A percentile compares a stretch with the other conserved stretches of the same genome.
Conservation (phyloP, 768 basidiomycete genomes). For the Terana coerulea region DNA sequence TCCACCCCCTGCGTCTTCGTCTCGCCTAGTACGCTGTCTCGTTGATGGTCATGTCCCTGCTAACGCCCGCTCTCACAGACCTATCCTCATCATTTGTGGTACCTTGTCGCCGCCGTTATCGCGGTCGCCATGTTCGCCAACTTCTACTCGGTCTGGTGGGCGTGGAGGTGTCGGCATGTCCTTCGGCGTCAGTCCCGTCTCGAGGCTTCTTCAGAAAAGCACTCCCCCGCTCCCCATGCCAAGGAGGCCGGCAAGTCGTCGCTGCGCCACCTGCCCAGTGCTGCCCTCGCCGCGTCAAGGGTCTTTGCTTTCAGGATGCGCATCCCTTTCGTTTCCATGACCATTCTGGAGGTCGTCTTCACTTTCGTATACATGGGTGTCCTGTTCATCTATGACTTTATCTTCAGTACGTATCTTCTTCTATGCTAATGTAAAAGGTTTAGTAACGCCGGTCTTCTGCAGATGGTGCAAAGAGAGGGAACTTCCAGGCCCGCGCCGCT, state of each 20-base stretch:
- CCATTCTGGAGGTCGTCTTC: slow-evolving; percentile 26
- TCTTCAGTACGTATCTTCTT: slow-evolving; percentile 21
- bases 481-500: slow-evolving; percentile 30
- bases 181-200: no score
- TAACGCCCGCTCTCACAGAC: no score
- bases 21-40: no score
- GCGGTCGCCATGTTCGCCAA: slow-evolving; percentile 17
- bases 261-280: slow-evolving; percentile 21
- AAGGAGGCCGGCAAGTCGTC: slow-evolving; percentile 12
- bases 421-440: neutral
- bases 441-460: neutral
- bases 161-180: slow-evolving; percentile 14
- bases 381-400: slow-evolving; percentile 26
- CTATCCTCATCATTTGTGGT: slow-evolving; percentile 17
- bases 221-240: neutral
- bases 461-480: slow-evolving; percentile 9
- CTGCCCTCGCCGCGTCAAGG: slow-evolving; percentile 20
- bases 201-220: neutral
- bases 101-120: slow-evolving; percentile 13
- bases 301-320: slow-evolving; percentile 26
- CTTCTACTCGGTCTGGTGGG: slow-evolving; percentile 16
- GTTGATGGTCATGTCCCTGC: no score
- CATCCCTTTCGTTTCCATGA: slow-evolving; percentile 22
- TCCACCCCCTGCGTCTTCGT: no score
- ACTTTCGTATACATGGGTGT: slow-evolving; percentile 24